Base-by-base conservation (phyloP, 768 basidiomycete species). In the Termitomyces sp. region DNA sequence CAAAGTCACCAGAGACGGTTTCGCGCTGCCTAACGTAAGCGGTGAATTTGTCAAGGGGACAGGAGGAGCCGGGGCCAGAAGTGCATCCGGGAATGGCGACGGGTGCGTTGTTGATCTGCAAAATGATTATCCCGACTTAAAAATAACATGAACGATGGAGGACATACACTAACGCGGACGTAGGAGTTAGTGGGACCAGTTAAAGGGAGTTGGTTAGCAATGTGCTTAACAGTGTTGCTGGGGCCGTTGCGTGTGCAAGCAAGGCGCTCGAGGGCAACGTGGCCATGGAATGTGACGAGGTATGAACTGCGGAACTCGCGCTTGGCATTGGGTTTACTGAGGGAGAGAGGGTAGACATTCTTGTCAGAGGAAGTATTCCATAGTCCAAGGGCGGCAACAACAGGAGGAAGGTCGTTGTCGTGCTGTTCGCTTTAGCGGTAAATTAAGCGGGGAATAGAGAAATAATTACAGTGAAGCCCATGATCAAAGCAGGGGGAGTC, bases 321-420 rank as follows among this genome's bases (percentile, higher is more conserved):
- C 16, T 49, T 42, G 14, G 69, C 48, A 55, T 73, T 64, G 0
- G 70, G 73, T 11, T 51, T 57, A 4, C 65, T 72, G 3, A 57
- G 64, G 1, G 73, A 74, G 19, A 78, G 69, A 3, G 76, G 76
- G 54, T 71, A 75, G n/a, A 75, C 69, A 8, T 61, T 65, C 2
- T 35, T 47, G 2, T 58, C 41, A 4, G 57, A 16, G 0, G 75
- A 76, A 8, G 69, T 68, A 63, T 78, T 78, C 75, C 75, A 77
- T 7, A 79, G 59, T 0, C 76, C 77, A 4, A 79, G 73, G 0
- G 76, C 75, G 5, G 76, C 67, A 8, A 77, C 65, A 21, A 78
- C 62, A 1, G 77, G 75, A 3, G 77, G 75, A 10, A 77, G 65
- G 60, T 78, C 70, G 64, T 77, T 78, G 61, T 78, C 76, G 63